These are phyloP conservation scores for Colletotrichum eleusines DNA, from an alignment of 2,329 filamentous ascomycete genomes.

Conservation along the genomic window DNA sequence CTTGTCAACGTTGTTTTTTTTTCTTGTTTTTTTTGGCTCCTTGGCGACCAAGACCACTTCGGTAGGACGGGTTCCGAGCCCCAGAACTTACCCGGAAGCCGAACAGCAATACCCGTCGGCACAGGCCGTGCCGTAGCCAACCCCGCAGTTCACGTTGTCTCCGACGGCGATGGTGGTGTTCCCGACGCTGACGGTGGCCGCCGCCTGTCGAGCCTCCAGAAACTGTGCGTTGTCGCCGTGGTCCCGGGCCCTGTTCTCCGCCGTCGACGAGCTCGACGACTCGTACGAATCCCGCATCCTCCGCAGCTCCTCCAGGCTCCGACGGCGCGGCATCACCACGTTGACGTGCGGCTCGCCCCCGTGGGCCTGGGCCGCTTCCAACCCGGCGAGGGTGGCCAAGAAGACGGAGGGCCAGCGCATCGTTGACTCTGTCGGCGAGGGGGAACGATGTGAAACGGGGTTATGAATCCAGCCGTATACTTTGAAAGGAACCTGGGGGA, in stretches of 20 bases:
- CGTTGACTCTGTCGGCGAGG: slow-evolving; percentile 7
- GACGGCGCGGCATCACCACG: slow-evolving; percentile 11
- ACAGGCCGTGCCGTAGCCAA: slow-evolving; percentile 46
- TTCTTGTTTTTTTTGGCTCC: too few species aligned
- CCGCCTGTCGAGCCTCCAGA: slow-evolving; percentile 41
- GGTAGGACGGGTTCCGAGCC: not conserved
- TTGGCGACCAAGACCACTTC: not conserved
- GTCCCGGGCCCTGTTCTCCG: slow-evolving; percentile 35
- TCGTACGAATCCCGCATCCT: slow-evolving; percentile 40
- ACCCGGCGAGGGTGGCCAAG: slow-evolving; percentile 44
- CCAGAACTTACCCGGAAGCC: slow-evolving; percentile 47
- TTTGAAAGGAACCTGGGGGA: too few species aligned
- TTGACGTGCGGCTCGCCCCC: slow-evolving; percentile 40
- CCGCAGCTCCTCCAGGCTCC: slow-evolving; percentile 12
- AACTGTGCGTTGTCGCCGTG: not conserved
- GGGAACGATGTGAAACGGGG: too few species aligned
- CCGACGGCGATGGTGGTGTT: not conserved
- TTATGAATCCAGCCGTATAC: too few species aligned
- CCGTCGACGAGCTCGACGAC: slow-evolving; percentile 46
- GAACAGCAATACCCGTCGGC: slow-evolving; percentile 51
- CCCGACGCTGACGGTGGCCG: not conserved
- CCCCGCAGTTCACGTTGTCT: slow-evolving; percentile 46
- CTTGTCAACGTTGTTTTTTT: not conserved
- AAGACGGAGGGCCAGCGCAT: slow-evolving; percentile 47
- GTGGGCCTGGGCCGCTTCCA: slow-evolving; percentile 45